phyloP scores from a whole-genome alignment of 108 stramenopile genomes.

The Skeletonema marinoi region DNA sequence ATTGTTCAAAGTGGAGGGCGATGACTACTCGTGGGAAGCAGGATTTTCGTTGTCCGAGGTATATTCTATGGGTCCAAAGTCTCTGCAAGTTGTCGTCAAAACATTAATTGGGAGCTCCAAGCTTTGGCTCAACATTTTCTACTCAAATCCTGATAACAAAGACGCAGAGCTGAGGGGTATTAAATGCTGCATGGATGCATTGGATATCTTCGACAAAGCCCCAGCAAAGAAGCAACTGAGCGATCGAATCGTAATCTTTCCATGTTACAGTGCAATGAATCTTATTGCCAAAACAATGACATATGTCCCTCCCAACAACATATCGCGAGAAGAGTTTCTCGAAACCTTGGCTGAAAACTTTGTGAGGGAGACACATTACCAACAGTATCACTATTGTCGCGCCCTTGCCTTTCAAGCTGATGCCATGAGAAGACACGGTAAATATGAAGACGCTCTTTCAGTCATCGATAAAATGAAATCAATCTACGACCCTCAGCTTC shows the following conservation, averaged over 20 bases:
- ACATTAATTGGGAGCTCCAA: no score
- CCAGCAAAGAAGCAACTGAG: background rate
- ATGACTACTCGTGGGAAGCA: background rate
- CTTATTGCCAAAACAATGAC: background rate
- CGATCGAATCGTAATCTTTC: background rate
- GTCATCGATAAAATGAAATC: background rate
- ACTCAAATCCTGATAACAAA: no score
- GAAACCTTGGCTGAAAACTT: no score
- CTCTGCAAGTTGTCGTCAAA: background rate
- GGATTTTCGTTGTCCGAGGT: background rate
- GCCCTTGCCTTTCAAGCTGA: background rate
- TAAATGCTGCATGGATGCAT: no score
- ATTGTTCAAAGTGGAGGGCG: background rate
- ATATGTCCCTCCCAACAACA: background rate
- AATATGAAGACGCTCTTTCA: background rate
- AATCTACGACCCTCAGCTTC: background rate
- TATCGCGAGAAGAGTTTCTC: no score
- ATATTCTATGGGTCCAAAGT: slow-evolving; percentile 1
- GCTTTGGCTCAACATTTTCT: no score
- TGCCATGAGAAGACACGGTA: background rate
- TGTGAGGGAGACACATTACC: no score
- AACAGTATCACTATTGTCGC: background rate
- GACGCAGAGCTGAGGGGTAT: no score
- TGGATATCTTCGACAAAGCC: background rate
- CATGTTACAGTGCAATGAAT: background rate